A percentile compares a stretch with the other conserved stretches of the same genome.
Conservation (phyloP, 2,329 filamentous ascomycete species). For the Aspergillus pseudoviridinutans region DNA sequence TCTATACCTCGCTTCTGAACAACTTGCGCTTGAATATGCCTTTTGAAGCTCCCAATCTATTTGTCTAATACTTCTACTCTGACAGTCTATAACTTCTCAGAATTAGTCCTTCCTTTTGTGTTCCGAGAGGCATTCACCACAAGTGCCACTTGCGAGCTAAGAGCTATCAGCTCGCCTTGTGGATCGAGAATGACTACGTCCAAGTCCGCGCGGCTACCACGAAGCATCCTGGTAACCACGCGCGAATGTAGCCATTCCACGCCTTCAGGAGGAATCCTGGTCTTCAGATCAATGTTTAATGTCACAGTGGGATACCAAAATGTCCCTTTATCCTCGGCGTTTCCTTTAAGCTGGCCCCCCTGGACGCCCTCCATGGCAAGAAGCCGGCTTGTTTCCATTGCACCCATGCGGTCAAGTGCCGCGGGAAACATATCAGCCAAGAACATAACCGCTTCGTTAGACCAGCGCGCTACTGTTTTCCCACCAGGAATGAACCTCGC, state of each 20-base stretch:
- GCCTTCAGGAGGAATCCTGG: background rate
- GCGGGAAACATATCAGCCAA: conserved; percentile 1
- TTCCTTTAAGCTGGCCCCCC: background rate
- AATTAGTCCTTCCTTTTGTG: background rate
- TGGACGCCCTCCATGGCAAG: background rate
- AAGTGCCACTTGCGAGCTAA: conserved; percentile 3
- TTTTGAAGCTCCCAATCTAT: background rate
- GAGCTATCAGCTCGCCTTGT: conserved; percentile 1
- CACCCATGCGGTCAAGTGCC: conserved; percentile 1
- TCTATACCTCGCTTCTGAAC: no score
- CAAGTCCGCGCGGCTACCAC: conserved; percentile 4
- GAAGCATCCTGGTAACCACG: conserved; percentile 4
- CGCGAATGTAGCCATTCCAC: conserved; percentile 5
- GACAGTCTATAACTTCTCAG: background rate
- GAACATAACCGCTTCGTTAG: conserved; percentile 5
- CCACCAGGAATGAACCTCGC: background rate
- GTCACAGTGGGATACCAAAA: conserved; percentile 7
- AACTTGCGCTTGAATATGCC: background rate
- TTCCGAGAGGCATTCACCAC: conserved; percentile 3
- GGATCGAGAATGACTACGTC: conserved; percentile 3
- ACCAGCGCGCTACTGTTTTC: background rate
- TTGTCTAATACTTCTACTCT: background rate
- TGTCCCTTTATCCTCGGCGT: background rate
- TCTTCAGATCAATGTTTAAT: conserved; percentile 4
- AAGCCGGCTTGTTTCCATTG: background rate